These are phyloP conservation scores for Daldinia childiae DNA, from an alignment of 495 filamentous ascomycete genomes.

Conservation along the genomic window DNA sequence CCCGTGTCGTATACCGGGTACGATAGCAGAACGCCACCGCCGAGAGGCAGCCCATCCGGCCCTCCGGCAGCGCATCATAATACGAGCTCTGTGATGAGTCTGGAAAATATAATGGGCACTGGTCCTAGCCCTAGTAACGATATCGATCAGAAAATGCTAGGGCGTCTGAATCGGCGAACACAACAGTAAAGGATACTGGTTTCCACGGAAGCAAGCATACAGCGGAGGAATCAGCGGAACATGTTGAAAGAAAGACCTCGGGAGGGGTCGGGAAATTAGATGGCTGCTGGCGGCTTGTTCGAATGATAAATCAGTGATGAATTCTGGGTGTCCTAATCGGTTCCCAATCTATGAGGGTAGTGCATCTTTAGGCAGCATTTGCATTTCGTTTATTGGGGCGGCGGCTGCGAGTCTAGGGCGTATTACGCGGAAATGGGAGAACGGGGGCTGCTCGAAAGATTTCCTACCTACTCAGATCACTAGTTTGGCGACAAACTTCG, in stretches of 20 bases:
- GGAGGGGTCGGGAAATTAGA: slow-evolving; percentile 30
- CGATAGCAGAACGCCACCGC: slow-evolving; percentile 41
- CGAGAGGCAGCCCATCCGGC: slow-evolving; percentile 41
- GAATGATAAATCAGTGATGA: slow-evolving; percentile 24
- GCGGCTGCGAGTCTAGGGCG: slow-evolving; percentile 39
- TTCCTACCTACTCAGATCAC: slow-evolving; percentile 33
- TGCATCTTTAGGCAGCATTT: slow-evolving; percentile 36
- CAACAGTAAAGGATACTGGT: slow-evolving; percentile 7
- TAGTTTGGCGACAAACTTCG: slow-evolving; percentile 40
- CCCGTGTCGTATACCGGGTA: slow-evolving; percentile 36
- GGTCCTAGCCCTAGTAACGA: slow-evolving; percentile 39
- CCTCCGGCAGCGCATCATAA: slow-evolving; percentile 38
- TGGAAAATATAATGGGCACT: slow-evolving; percentile 54
- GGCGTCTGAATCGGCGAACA: slow-evolving; percentile 45
- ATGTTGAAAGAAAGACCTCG: neutral
- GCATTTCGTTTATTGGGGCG: slow-evolving; percentile 34
- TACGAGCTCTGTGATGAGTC: slow-evolving; percentile 55
- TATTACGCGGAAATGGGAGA: slow-evolving; percentile 25
- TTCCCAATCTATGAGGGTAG: slow-evolving; percentile 28
- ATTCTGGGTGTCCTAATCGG: slow-evolving; percentile 33
- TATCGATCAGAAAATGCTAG: slow-evolving; percentile 59
- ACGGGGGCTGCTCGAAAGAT: slow-evolving; percentile 31
- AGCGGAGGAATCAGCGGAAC: slow-evolving; percentile 22
- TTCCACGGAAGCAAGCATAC: slow-evolving; percentile 13
- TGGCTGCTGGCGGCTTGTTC: slow-evolving; percentile 40